Evolutionary conservation across 208 protist species (phyloP), one percentile per base, ranked within the genome.

Genomic region (Acanthamoeba sp.): DNA sequence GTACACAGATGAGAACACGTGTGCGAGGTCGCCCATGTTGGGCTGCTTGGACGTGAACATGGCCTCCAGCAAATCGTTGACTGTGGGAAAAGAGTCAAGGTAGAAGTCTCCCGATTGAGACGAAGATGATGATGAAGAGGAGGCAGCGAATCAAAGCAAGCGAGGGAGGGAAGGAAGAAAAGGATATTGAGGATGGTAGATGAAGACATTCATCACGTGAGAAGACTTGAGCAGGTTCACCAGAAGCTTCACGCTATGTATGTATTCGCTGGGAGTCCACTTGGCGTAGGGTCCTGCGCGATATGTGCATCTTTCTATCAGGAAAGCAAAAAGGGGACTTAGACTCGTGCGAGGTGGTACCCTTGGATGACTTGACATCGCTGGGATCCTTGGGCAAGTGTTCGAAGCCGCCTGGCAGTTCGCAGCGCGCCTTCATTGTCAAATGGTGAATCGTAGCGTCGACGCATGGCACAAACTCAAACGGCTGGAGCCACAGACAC

Each of bases 11-110:
- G 38, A 38, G 71, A 82, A 82, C 20, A 48, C 40, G 29, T 82
- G 36, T 12, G 36, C 18, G 12, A 82, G 71, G 29, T 82, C 71
- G 12, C 71, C 34, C 71, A 82, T 24, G 0, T 10, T n/a, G 14
- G 71, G 71, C n/a, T 82, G 71, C 40, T 82, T 82, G 14, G 71
- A 82, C 22, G 71, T 82, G 71, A 82, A 82, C 71, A 82, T 82
- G 40, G 71, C 38, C 40, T 82, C 71, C 20, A 82, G 38, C 40
- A 82, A 50, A 34, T 82, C 71, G 27, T 82, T 82, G 71, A 82
- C 71, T 22, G 71, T 82, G 29, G 24, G 36, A n/a, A 50, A 82
- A 40, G 71, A 82, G 32, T 82, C 50, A 82, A 82, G 71, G 71
- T 34, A 18, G 22, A 64, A 78, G 29, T 78, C 5, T 1, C 2